phyloP scores from a whole-genome alignment of 2,329 filamentous ascomycete genomes.

The Cryphonectria japonica region DNA sequence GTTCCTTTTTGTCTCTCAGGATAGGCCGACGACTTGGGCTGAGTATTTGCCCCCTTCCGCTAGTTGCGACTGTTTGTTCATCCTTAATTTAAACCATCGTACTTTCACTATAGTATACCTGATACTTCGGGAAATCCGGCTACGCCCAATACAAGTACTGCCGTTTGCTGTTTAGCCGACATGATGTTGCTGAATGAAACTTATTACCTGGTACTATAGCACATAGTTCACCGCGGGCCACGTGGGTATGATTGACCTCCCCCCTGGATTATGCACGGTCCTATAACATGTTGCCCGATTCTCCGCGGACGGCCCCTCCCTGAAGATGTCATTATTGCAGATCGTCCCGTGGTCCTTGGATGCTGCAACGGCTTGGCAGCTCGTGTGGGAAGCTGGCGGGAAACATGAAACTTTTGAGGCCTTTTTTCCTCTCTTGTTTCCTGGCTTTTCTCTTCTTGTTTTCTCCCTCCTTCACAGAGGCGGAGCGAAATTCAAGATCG shows the following conservation, averaged over 20 bases:
- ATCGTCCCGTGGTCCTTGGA: not conserved
- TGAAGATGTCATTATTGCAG: not conserved
- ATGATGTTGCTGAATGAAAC: not conserved
- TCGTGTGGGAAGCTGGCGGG: not conserved
- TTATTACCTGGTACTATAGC: not conserved
- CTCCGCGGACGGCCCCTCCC: not conserved
- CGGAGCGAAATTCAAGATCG: not conserved
- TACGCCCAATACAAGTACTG: too few species aligned
- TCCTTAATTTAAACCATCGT: too few species aligned
- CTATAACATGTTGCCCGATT: not conserved
- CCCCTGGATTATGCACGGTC: too few species aligned
- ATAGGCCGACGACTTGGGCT: not conserved
- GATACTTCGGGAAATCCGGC: too few species aligned
- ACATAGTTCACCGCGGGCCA: not conserved
- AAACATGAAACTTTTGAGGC: not conserved
- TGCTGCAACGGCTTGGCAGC: not conserved
- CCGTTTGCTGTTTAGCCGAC: not conserved
- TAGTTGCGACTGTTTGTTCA: too few species aligned
- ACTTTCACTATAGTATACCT: too few species aligned
- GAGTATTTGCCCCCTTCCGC: too few species aligned
- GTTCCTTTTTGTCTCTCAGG: not conserved
- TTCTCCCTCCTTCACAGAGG: not conserved
- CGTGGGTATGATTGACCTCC: not conserved
- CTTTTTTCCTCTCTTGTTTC: not conserved
- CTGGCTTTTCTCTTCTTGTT: not conserved